Percentiles rank a stretch among this genome's conserved stretches.
Evolutionary conservation across 148 eudicot genomes (phyloP).

Genomic region (Vaccinium darrowii): DNA sequence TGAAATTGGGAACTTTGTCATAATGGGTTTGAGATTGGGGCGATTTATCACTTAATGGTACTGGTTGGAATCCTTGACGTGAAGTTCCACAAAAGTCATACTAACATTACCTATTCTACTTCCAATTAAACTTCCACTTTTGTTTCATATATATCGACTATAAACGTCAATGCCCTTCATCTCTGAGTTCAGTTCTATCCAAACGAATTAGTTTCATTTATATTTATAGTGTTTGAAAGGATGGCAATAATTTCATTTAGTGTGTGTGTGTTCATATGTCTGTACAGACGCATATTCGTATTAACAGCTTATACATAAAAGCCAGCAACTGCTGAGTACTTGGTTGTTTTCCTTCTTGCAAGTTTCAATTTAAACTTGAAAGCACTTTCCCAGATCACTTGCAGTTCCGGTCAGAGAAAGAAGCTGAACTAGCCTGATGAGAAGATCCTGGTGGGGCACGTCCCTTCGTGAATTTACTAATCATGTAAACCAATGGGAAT

Average conservation of each 20-base stretch:
- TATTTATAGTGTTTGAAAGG: not conserved
- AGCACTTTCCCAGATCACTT: not conserved
- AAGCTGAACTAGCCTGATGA: not conserved
- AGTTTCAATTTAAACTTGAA: not conserved
- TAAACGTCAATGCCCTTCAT: not conserved
- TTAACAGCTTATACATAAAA: not conserved
- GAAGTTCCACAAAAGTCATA: not conserved
- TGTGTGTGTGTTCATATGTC: not conserved
- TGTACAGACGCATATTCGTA: not conserved
- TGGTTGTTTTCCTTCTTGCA: not conserved
- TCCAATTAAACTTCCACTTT: not conserved
- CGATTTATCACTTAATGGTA: not conserved
- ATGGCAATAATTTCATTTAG: not conserved
- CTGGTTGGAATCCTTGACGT: not conserved
- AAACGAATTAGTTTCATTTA: not conserved
- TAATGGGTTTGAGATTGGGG: not conserved
- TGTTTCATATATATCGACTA: not conserved
- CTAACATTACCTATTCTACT: not conserved
- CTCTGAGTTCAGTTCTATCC: not conserved
- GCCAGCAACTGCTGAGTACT: not conserved
- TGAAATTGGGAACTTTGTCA: not conserved
- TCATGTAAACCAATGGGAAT: not conserved
- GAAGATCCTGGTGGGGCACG: not conserved
- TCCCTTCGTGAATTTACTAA: not conserved
- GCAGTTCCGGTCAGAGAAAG: not conserved